Base-by-base conservation (phyloP, 2,329 filamentous ascomycete species). In the Diplodia intermedia region DNA sequence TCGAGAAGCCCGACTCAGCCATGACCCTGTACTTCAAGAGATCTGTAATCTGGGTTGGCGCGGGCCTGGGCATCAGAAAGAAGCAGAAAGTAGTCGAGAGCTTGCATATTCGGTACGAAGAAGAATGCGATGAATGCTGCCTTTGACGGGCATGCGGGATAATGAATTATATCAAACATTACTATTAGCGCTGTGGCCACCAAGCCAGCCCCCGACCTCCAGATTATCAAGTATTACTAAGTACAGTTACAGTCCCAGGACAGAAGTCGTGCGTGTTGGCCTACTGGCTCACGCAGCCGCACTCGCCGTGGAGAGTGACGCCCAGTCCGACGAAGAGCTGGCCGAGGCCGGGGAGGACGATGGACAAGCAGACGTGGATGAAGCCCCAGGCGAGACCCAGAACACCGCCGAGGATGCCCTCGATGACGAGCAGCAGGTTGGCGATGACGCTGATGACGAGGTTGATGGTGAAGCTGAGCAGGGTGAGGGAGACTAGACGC, bases 371-470 rank as follows among this genome's bases (percentile, higher is more conserved):
- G 20, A 36, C 55, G 55, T 15, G 1, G 55, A 57, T 18, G 47
- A 23, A n/a, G 18, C 56, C 33, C 55, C 60, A 57, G 49, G 56
- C 63, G 18, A 43, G n/a, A 14, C 9, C 31, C 4, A 67, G 15
- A 43, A 69, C 56, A 52, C 52, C 54, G 20, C 65, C 68, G 31
- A 67, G 26, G 18, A 67, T 15, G 26, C 11, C 38, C 43, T 50
- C 65, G 14, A 69, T 15, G 7, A 29, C 65, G 43, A 40, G 18
- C 18, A 69, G 68, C n/a, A 69, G 68, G 40, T 47, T 40, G 56
- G 50, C 57, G 54, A 69, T 15, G 55, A 62, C 65, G 67, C 36
- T 50, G 65, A 67, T 36, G 43, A 67, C 54, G 33, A 69, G 63
- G 49, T 56, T 56, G 49, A 69, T 26, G 54, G 61, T 26, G 56